phyloP scores from a whole-genome alignment of 208 protist genomes.

The Trichomonas gallinae region DNA sequence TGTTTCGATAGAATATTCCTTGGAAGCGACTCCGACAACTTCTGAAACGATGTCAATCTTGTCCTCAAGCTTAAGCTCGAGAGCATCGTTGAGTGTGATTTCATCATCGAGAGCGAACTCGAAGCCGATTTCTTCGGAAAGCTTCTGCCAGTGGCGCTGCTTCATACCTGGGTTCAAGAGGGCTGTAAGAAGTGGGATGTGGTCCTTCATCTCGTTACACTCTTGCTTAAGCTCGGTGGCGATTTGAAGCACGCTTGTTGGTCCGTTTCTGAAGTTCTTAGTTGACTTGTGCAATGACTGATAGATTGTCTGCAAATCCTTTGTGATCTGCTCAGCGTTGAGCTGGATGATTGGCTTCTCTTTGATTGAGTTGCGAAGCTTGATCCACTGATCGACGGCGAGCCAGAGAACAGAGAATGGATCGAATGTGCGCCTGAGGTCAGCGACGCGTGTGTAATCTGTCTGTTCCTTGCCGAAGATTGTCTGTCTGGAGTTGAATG shows the following conservation, averaged over 20 bases:
- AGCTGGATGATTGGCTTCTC: constrained; percentile 25
- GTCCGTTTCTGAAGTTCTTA: background rate
- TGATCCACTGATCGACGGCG: background rate
- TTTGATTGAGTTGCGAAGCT: background rate
- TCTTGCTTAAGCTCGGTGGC: constrained; percentile 30
- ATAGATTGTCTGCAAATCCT: constrained; percentile 24
- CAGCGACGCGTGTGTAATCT: constrained; percentile 25
- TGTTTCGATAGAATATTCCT: constrained; percentile 84
- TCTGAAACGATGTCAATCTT: constrained; percentile 65
- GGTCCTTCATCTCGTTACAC: constrained; percentile 77
- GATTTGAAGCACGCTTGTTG: background rate
- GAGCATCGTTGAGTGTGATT: constrained; percentile 58
- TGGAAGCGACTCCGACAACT: constrained; percentile 70
- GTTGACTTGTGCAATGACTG: background rate
- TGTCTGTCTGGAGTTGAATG: constrained; percentile 22
- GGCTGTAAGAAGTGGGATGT: constrained; percentile 75
- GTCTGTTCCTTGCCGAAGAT: constrained; percentile 31
- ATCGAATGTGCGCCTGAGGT: constrained; percentile 23
- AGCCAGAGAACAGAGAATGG: constrained; percentile 30
- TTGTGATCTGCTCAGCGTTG: constrained; percentile 29
- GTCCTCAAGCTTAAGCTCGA: constrained; percentile 61
- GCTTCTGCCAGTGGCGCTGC: constrained; percentile 50
- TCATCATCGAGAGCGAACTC: constrained; percentile 34
- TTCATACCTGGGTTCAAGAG: constrained; percentile 64
- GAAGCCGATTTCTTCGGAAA: constrained; percentile 67